Percentiles rank a stretch among this genome's conserved stretches.
Conservation (phyloP, 2,329 filamentous ascomycete species). For the Nemania diffusa region DNA sequence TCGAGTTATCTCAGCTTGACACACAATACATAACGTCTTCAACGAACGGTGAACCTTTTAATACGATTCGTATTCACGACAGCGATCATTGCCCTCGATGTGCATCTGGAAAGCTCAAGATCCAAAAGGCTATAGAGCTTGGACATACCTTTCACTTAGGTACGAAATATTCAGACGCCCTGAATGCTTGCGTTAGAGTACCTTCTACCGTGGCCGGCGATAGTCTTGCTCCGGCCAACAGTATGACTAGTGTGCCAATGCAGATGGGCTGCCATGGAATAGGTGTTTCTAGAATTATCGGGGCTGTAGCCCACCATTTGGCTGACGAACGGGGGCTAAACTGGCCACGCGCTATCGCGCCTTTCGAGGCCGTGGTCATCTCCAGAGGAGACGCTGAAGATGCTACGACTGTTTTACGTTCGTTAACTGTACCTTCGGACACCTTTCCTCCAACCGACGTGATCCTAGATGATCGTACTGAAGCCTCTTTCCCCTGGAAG, state of each 20-base stretch:
- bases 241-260: conserved; percentile 63
- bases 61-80: conserved; percentile 71
- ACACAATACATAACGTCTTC: conserved; percentile 37
- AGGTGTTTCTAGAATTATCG: conserved; percentile 89
- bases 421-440: conserved; percentile 51
- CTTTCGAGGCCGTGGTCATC: conserved; percentile 80
- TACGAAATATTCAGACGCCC: conserved; percentile 82
- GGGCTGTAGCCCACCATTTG: conserved; percentile 81
- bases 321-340: conserved; percentile 79
- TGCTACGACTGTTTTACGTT: conserved; percentile 71
- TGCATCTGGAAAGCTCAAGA: conserved; percentile 66
- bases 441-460: conserved; percentile 63
- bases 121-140: conserved; percentile 83
- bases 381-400: conserved; percentile 59
- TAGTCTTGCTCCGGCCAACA: conserved; percentile 36
- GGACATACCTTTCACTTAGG: conserved; percentile 96
- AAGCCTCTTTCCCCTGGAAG: conserved; percentile 78
- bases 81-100: conserved; percentile 82
- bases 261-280: conserved; percentile 99
- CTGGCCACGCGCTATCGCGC: conserved; percentile 89
- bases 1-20: conserved; percentile 33
- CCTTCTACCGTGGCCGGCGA: conserved; percentile 47
- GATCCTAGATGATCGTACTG: conserved; percentile 77
- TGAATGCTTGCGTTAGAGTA: conserved; percentile 70
- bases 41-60: conserved; percentile 56